Conservation (phyloP, 164 flowering plant species). For the Vitis vinifera region DNA sequence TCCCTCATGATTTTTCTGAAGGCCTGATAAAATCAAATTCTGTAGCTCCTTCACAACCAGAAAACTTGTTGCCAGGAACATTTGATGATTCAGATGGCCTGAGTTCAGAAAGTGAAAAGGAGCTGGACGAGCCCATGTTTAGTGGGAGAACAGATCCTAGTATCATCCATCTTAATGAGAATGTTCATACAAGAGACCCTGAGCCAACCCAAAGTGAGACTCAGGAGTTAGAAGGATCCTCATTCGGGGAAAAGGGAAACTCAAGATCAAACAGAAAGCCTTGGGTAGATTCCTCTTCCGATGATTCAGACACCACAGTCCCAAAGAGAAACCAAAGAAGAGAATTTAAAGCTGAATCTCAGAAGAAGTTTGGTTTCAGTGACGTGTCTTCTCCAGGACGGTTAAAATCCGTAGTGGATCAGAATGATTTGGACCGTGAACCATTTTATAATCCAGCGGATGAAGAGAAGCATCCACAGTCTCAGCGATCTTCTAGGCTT, state of each 20-base stretch:
- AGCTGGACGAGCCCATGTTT: constrained; percentile 19
- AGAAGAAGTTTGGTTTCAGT: constrained; percentile 9
- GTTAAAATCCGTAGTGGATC: constrained; percentile 12
- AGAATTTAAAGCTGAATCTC: constrained; percentile 12
- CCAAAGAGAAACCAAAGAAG: constrained; percentile 13
- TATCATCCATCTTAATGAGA: constrained; percentile 10
- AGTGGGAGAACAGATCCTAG: constrained; percentile 9
- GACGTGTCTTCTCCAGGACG: constrained; percentile 5
- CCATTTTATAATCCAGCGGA: neutral
- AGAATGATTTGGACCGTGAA: constrained; percentile 9
- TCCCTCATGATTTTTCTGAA: constrained; percentile 27
- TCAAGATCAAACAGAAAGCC: constrained; percentile 6
- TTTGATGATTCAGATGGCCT: constrained; percentile 65
- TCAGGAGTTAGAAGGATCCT: constrained; percentile 16
- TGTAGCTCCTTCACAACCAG: constrained; percentile 23
- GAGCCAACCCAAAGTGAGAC: constrained; percentile 4
- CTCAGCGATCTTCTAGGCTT: constrained; percentile 13
- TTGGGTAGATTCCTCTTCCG: constrained; percentile 7
- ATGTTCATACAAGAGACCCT: constrained; percentile 6
- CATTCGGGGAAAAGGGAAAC: constrained; percentile 11
- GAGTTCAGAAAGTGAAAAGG: constrained; percentile 58
- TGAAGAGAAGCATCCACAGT: constrained; percentile 14
- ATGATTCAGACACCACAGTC: constrained; percentile 1
- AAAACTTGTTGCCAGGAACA: constrained; percentile 31
- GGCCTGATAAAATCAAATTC: constrained; percentile 16